Evolutionary conservation across 2,329 filamentous ascomycete genomes (phyloP).

Genomic region (Teratosphaeria destructans): DNA sequence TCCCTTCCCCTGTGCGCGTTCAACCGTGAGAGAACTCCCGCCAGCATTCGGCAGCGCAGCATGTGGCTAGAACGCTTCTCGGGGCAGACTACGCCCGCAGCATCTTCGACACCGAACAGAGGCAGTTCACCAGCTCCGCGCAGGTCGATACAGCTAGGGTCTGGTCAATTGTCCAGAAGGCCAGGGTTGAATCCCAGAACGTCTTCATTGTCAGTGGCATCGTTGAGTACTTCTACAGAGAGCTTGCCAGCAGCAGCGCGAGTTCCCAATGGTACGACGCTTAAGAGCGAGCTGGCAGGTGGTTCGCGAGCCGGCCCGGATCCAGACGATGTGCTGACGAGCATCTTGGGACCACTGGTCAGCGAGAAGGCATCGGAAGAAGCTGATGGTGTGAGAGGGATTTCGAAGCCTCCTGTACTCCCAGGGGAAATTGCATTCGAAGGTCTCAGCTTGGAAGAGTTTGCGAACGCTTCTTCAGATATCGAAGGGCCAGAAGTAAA

Average conservation of each 20-base stretch:
- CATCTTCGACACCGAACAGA: slow-evolving; percentile 47
- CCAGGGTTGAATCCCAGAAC: slow-evolving; percentile 58
- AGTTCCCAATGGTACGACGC: slow-evolving; percentile 55
- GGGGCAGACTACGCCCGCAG: slow-evolving; percentile 54
- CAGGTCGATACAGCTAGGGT: slow-evolving; percentile 57
- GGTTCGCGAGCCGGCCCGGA: slow-evolving; percentile 49
- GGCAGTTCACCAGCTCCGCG: slow-evolving; percentile 62
- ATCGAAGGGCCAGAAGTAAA: slow-evolving; percentile 5
- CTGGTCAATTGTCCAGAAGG: slow-evolving; percentile 57
- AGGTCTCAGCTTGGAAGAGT: slow-evolving; percentile 63
- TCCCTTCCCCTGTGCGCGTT: too few species aligned
- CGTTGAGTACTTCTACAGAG: slow-evolving; percentile 61
- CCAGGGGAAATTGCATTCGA: slow-evolving; percentile 67
- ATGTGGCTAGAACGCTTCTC: slow-evolving; percentile 62
- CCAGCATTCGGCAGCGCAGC: slow-evolving; percentile 6
- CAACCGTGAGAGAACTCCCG: too few species aligned
- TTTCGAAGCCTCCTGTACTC: slow-evolving; percentile 35
- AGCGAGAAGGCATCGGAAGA: slow-evolving; percentile 25
- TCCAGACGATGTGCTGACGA: slow-evolving; percentile 59
- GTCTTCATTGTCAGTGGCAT: slow-evolving; percentile 67
- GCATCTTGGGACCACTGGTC: slow-evolving; percentile 40
- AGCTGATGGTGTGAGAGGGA: slow-evolving; percentile 7
- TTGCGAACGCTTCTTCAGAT: slow-evolving; percentile 36
- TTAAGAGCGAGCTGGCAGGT: slow-evolving; percentile 48
- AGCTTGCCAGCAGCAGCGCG: slow-evolving; percentile 60